phyloP scores from a whole-genome alignment of 2,329 filamentous ascomycete genomes.

The Beauveria sp. region DNA sequence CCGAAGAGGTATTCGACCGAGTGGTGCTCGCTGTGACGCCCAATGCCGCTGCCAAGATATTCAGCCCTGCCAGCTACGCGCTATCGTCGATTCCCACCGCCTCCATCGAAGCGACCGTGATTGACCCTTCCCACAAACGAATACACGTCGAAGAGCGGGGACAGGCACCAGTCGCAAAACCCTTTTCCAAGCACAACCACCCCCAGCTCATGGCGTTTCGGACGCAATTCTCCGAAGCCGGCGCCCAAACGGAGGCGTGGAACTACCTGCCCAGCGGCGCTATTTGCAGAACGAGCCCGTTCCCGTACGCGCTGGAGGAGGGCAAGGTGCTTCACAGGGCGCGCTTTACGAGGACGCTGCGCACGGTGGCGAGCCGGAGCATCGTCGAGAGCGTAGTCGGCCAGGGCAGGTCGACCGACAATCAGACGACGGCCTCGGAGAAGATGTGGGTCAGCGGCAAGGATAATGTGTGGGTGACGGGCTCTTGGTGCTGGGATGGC shows the following conservation, averaged over 20 bases:
- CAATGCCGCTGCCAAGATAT: constrained; percentile 42
- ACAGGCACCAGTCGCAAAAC: background rate
- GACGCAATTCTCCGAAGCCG: constrained; percentile 24
- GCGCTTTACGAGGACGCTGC: constrained; percentile 44
- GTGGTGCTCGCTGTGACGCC: constrained; percentile 49
- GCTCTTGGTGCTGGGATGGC: constrained; percentile 58
- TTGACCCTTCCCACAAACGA: constrained; percentile 13
- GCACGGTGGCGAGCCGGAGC: constrained; percentile 38
- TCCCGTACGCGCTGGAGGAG: constrained; percentile 28
- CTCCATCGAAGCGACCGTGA: constrained; percentile 40
- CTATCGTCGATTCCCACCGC: constrained; percentile 40
- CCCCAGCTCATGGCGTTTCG: constrained; percentile 28
- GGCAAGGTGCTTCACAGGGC: constrained; percentile 34
- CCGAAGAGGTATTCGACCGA: constrained; percentile 37
- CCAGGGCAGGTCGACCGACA: background rate
- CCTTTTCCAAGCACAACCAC: constrained; percentile 13
- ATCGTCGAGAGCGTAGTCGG: constrained; percentile 40
- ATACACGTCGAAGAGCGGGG: background rate
- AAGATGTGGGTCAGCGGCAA: constrained; percentile 44
- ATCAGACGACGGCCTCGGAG: background rate
- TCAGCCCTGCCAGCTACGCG: constrained; percentile 29
- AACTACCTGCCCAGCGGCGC: constrained; percentile 44
- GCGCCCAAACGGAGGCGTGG: constrained; percentile 39
- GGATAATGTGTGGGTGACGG: constrained; percentile 45
- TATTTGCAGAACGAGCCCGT: constrained; percentile 45